These are phyloP conservation scores for Microbotryum silenes-acaulis DNA, from an alignment of 1,284 basidiomycete genomes.

Conservation along the genomic window DNA sequence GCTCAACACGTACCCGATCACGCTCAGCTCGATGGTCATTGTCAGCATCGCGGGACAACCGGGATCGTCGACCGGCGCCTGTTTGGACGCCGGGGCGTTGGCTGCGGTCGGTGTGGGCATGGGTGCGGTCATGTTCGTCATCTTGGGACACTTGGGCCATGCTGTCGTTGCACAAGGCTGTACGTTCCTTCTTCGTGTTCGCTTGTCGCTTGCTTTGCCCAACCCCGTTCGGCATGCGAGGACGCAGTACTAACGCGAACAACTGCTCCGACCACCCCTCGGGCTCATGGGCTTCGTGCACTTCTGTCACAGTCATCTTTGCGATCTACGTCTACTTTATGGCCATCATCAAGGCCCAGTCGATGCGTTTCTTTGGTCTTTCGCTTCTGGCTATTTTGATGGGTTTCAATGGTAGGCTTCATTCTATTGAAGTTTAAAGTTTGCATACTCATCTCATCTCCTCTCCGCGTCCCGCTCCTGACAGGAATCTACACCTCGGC, in stretches of 20 bases:
- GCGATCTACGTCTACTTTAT: slow-evolving; percentile 35
- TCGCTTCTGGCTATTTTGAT: slow-evolving; percentile 16
- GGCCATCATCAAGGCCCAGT: slow-evolving; percentile 21
- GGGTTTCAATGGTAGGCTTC: background rate
- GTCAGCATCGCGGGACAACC: slow-evolving; percentile 38
- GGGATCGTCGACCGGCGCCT: slow-evolving; percentile 34
- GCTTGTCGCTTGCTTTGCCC: too few species aligned
- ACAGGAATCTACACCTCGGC: slow-evolving; percentile 36
- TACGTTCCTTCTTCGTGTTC: slow-evolving; percentile 28
- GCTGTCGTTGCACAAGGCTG: slow-evolving; percentile 41
- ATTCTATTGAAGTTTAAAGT: background rate
- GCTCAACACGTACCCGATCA: slow-evolving; percentile 34
- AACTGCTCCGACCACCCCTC: too few species aligned
- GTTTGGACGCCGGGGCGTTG: slow-evolving; percentile 30
- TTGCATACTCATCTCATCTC: slow-evolving; percentile 34
- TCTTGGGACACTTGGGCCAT: slow-evolving; percentile 38
- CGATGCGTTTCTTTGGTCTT: slow-evolving; percentile 10
- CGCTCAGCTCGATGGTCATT: slow-evolving; percentile 33
- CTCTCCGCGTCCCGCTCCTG: slow-evolving; percentile 35
- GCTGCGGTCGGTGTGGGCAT: slow-evolving; percentile 36
- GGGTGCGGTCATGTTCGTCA: slow-evolving; percentile 38
- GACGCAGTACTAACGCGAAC: too few species aligned
- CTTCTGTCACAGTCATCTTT: too few species aligned
- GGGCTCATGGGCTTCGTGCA: too few species aligned
- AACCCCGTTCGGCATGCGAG: too few species aligned